Conservation (phyloP, 148 eudicot species). For the Cornus controversa region DNA sequence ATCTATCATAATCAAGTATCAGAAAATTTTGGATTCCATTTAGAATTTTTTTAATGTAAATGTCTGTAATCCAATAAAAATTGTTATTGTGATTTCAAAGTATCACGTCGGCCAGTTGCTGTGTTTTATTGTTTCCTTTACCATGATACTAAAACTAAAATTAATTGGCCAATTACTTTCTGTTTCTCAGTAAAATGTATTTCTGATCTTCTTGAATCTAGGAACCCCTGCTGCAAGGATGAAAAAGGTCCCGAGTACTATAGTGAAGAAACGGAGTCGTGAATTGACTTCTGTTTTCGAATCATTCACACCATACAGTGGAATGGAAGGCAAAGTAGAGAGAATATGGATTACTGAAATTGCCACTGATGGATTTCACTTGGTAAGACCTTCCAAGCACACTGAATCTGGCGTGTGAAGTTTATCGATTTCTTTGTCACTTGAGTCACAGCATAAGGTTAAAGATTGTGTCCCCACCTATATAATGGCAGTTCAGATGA, state of each 20-base stretch:
- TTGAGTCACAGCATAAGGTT: not conserved
- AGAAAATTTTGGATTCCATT: too few species aligned
- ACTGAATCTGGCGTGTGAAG: not conserved
- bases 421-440: not conserved
- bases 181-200: not conserved
- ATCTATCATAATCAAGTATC: too few species aligned
- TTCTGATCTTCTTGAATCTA: constrained; percentile 22
- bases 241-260: constrained; percentile 88
- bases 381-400: constrained; percentile 43
- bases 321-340: constrained; percentile 82
- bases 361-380: constrained; percentile 85
- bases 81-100: too few species aligned
- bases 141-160: not conserved
- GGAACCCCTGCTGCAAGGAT: constrained; percentile 99
- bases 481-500: constrained; percentile 3
- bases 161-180: not conserved
- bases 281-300: constrained; percentile 86
- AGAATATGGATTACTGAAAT: constrained; percentile 91
- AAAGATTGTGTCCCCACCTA: not conserved
- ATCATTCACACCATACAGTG: constrained; percentile 81
- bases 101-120: not conserved
- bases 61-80: too few species aligned
- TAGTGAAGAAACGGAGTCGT: constrained; percentile 92
- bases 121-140: not conserved
- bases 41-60: too few species aligned